Percentiles rank a stretch among this genome's conserved stretches.
Conservation (phyloP, 2,329 filamentous ascomycete genomes). For the Fusarium graminum region DNA sequence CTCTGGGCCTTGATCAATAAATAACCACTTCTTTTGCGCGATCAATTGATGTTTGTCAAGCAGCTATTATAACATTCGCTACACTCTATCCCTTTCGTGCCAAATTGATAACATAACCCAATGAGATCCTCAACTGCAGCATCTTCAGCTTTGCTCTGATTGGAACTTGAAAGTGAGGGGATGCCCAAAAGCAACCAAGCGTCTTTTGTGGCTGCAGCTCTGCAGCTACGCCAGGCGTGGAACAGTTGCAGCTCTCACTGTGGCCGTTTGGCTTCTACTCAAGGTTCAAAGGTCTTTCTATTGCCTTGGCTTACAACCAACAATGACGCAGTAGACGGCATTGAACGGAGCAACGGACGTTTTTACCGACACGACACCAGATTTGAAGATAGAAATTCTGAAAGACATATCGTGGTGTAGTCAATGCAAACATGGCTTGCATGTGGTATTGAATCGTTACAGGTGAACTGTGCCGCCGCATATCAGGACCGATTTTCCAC, state of each 20-base stretch:
- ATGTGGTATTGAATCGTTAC: not conserved
- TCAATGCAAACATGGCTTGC: too few species aligned
- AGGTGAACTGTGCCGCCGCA: conserved; percentile 19
- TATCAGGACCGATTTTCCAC: conserved; percentile 16
- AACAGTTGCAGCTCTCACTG: conserved; percentile 4
- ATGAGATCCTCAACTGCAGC: not conserved
- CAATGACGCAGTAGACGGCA: conserved; percentile 26
- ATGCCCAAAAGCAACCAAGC: conserved; percentile 33
- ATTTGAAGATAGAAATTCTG: not conserved
- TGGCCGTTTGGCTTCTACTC: conserved; percentile 15
- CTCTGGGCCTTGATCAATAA: not conserved
- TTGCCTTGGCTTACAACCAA: conserved; percentile 1
- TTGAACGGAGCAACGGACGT: conserved; percentile 15
- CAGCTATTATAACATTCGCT: not conserved
- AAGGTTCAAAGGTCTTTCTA: conserved; percentile 21
- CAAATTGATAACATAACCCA: not conserved
- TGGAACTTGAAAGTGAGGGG: conserved; percentile 35
- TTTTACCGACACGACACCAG: not conserved
- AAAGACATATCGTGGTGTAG: too few species aligned
- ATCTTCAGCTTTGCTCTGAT: conserved; percentile 23
- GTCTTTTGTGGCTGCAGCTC: conserved; percentile 5
- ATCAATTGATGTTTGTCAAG: not conserved
- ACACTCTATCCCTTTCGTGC: not conserved
- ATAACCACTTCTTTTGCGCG: too few species aligned
- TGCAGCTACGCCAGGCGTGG: conserved; percentile 38